phyloP scores from a whole-genome alignment of 768 basidiomycete genomes.

The Mrakia blollopis region DNA sequence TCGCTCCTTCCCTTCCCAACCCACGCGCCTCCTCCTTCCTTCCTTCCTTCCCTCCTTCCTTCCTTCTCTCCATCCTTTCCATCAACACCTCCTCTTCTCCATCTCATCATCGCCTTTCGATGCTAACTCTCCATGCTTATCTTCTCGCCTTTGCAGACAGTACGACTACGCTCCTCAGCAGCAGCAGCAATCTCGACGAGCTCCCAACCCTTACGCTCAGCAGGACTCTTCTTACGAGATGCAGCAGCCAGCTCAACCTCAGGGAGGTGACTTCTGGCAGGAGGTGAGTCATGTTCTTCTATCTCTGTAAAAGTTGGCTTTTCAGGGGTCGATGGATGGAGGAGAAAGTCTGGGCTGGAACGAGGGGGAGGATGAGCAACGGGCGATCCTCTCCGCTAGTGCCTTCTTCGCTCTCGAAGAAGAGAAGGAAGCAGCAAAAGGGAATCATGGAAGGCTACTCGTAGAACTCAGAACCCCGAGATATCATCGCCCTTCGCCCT shows the following conservation, averaged over 20 bases:
- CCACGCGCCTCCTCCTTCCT: not conserved
- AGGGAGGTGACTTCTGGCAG: slow-evolving; percentile 30
- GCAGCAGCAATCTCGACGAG: slow-evolving; percentile 25
- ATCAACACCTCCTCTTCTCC: too few relatives aligned
- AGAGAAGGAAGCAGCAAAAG: too few relatives aligned
- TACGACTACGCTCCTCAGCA: slow-evolving; percentile 42
- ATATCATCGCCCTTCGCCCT: not conserved
- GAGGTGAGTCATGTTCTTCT: slow-evolving; percentile 10
- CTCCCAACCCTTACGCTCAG: slow-evolving; percentile 29
- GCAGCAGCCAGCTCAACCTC: slow-evolving; percentile 23
- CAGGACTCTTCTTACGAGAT: slow-evolving; percentile 23
- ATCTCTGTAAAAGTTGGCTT: not conserved
- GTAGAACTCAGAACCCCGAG: too few relatives aligned
- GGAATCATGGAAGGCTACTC: too few relatives aligned
- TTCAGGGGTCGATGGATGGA: not conserved
- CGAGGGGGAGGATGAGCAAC: not conserved
- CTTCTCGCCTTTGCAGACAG: not conserved
- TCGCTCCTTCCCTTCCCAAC: not conserved
- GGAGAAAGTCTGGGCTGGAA: too few relatives aligned
- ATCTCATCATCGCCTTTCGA: not conserved
- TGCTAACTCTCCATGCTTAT: not conserved
- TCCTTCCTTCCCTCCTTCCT: not conserved
- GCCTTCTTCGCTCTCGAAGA: too few relatives aligned
- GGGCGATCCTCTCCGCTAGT: not conserved
- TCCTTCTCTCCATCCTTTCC: not conserved